Base-by-base conservation (phyloP, 768 basidiomycete genomes). In the Phanerodontia chrysosporium region DNA sequence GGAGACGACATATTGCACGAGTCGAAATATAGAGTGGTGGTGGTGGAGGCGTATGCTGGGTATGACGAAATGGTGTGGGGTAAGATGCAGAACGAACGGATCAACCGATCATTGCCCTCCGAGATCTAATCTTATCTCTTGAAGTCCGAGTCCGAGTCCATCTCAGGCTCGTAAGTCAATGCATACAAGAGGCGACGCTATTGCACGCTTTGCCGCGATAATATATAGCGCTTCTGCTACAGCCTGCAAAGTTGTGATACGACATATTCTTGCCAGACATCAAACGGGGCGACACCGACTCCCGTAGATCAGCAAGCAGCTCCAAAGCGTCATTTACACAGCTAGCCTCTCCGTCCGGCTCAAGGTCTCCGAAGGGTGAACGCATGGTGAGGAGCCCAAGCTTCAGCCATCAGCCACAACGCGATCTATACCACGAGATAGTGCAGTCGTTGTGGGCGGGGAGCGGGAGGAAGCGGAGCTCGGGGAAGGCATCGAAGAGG, bases 341-440 rank as follows among this genome's bases (percentile, higher is more conserved):
- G 21, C 25, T 21, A n/a, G 9, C 21, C 5, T 9, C 57, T 16
- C 32, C 52, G 24, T 30, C 16, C 14, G 22, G 5, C 46, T 30
- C 49, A 13, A 22, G 28, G 49, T 52, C 44, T 28, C 49, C 48
- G 52, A 27, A 62, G 4, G 51, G 61, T 12, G 61, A 45, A 28
- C 48, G 51, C 24, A 62, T 35, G 5, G 53, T 51, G 13, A 62
- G 51, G 13, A 62, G 51, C 18, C 58, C 35, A 13, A 62, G 51
- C 28, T 49, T 16, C 12, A 57, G 57, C 57, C 51, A 62, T n/a
- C n/a, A 1, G 53, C 35, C 24, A 45, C 39, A 8, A 2, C 35
- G 10, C 54, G 16, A 55, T 53, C 55, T 49, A 61, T 25, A 49
- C 24, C 21, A 30, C 32, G 30, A 57, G 45, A 30, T 42, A 57